Evolutionary conservation across 2,329 filamentous ascomycete species (phyloP), one percentile per base, ranked within the genome.

Genomic region (Mycocentrospora acerina): DNA sequence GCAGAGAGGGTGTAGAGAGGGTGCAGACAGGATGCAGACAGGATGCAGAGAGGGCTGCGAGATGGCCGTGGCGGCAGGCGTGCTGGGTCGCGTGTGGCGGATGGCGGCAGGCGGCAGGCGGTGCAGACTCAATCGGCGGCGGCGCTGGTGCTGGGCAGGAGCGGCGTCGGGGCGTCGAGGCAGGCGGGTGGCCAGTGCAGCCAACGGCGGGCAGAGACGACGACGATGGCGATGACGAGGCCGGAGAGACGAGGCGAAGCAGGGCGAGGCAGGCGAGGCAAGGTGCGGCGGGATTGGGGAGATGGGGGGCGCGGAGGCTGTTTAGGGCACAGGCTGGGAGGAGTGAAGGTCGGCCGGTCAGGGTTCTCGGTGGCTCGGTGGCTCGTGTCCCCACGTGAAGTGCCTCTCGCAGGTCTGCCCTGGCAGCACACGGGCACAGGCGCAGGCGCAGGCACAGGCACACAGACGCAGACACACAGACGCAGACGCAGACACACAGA

Each of bases 311-410:
- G 29, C 10, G 19, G 25, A 26, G 19, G 18, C 9, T 22, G 19
- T 9, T 18, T 26, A 13, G 33, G 36, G 29, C 28, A 32, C 42
- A 31, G 42, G 24, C 24, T 32, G 41, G 32, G 38, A 32, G 44
- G 34, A 29, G 35, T 32, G 39, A 35, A 31, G 29, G 22, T 35
- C 40, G 39, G 42, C 29, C 30, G 18, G 51, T 33, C 35, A 40
- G 34, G 40, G 43, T 38, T 32, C 36, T 43, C 28, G 46, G 35
- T 48, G 51, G 50, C 36, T 43, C 28, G 46, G 35, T 48, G 51
- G 50, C 50, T 52, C 48, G 54, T 55, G 53, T 53, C 49, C 46
- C 55, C 58, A 61, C 59, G 59, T 56, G 55, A 60, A 57, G 40
- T 35, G 36, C 36, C n/a, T 40, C 28, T 32, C 25, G 22, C 25